Evolutionary conservation across 2,329 filamentous ascomycete genomes (phyloP).

Genomic region (Pseudocercospora fijiensis): DNA sequence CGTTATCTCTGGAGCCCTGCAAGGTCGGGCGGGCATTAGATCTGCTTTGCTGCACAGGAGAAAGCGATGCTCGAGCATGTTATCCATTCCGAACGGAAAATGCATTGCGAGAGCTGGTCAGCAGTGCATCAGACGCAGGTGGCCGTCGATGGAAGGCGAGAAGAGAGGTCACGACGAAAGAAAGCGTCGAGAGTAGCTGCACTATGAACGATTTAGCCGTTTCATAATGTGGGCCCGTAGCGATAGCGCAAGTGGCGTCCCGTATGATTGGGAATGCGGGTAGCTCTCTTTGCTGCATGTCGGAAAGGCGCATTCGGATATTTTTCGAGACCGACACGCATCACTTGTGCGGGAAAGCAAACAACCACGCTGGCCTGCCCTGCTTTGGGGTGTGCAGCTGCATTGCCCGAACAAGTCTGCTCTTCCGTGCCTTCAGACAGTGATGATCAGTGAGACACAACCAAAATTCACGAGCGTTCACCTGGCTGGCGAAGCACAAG

Average conservation of each 20-base stretch:
- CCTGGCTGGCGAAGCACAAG: not conserved
- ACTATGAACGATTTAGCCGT: not conserved
- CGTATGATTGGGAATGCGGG: constrained; percentile 2
- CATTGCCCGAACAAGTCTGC: constrained; percentile 1
- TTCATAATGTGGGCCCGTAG: not conserved
- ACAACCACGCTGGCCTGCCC: not conserved
- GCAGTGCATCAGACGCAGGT: not conserved
- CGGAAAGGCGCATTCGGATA: not conserved
- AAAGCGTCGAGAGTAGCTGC: not conserved
- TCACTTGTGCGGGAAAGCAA: not conserved
- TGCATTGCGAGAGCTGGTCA: not conserved
- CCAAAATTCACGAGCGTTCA: not conserved
- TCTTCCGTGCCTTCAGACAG: not conserved
- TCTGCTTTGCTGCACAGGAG: not conserved
- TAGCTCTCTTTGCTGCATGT: not conserved
- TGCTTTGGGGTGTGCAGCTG: not conserved
- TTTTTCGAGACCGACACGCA: not conserved
- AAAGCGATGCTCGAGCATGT: not conserved
- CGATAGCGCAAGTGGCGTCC: not conserved
- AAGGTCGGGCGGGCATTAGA: not conserved
- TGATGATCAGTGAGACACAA: not conserved
- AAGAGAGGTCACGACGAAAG: not conserved
- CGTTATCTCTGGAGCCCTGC: not conserved
- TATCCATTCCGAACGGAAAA: not conserved
- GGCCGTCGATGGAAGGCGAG: not conserved